phyloP scores from a whole-genome alignment of 108 stramenopile species.

The Skeletonema costatum region DNA sequence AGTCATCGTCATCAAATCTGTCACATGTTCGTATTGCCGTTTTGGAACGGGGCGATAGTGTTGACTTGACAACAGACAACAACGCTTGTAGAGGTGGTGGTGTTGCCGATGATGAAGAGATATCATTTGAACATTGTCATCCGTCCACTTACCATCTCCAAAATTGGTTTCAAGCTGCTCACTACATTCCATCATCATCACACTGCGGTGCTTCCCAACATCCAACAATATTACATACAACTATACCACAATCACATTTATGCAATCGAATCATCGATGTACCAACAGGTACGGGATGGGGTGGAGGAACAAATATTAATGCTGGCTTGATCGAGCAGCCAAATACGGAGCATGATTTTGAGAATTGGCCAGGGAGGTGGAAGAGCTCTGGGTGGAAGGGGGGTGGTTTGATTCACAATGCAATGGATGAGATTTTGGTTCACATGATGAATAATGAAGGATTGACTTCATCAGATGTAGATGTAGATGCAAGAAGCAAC shows the following conservation, averaged over 20 bases:
- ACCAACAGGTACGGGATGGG: constrained; percentile 65
- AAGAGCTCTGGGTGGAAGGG: constrained; percentile 35
- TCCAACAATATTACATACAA: constrained; percentile 37
- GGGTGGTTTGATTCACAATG: background rate
- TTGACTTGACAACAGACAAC: background rate
- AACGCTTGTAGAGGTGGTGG: background rate
- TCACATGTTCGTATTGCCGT: constrained; percentile 55
- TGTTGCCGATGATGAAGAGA: background rate
- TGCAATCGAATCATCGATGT: constrained; percentile 49
- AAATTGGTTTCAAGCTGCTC: constrained; percentile 47
- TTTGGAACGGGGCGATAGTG: constrained; percentile 57
- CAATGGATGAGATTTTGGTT: constrained; percentile 4
- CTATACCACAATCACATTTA: constrained; percentile 31
- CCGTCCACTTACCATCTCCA: constrained; percentile 15
- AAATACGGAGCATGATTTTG: constrained; percentile 18
- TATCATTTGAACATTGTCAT: constrained; percentile 23
- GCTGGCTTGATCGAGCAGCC: constrained; percentile 65
- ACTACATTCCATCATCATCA: constrained; percentile 8
- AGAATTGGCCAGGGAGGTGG: constrained; percentile 63
- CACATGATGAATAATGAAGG: constrained; percentile 3
- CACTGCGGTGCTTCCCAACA: background rate
- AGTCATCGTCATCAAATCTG: background rate
- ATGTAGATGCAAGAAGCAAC: background rate
- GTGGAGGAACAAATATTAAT: constrained; percentile 77
- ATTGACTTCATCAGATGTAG: background rate